Percentiles rank a stretch among this genome's conserved stretches.
Evolutionary conservation across 148 eudicot species (phyloP).

Genomic region (Limonium bicolor): DNA sequence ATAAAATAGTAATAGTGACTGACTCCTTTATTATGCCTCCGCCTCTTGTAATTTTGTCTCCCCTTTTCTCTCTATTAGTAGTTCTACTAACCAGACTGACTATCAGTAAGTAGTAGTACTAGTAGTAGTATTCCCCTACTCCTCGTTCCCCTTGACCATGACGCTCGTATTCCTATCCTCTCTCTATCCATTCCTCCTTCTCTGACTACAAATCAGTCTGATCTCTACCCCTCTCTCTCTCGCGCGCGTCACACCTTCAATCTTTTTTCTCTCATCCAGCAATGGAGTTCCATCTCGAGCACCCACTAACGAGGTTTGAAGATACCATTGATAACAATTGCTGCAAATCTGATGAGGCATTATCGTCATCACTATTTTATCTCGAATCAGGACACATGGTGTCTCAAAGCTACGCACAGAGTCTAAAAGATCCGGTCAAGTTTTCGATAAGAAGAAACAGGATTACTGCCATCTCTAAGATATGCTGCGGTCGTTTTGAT

Average conservation of each 20-base stretch:
- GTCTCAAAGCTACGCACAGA: slow-evolving; percentile 6
- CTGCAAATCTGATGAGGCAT: not conserved
- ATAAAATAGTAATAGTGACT: too few relatives aligned
- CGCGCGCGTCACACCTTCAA: not conserved
- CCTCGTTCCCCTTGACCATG: too few relatives aligned
- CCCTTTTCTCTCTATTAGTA: too few relatives aligned
- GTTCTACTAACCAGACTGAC: too few relatives aligned
- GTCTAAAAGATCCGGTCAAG: not conserved
- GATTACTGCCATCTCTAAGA: slow-evolving; percentile 11
- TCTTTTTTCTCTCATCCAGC: slow-evolving; percentile 1
- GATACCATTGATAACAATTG: slow-evolving; percentile 1
- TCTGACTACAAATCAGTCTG: too few relatives aligned
- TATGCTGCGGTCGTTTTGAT: slow-evolving; percentile 17
- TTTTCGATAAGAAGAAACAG: slow-evolving; percentile 15
- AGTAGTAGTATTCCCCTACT: too few relatives aligned
- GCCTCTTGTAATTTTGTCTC: too few relatives aligned
- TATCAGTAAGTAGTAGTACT: too few relatives aligned
- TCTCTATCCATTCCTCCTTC: too few relatives aligned
- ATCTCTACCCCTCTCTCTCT: too few relatives aligned
- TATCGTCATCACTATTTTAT: slow-evolving; percentile 11
- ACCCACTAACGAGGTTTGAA: slow-evolving; percentile 20
- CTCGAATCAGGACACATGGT: slow-evolving; percentile 35
- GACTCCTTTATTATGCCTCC: too few relatives aligned
- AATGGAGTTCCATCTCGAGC: slow-evolving; percentile 37
- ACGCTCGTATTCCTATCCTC: too few relatives aligned